Evolutionary conservation across 257 asterid species (phyloP).

Genomic region (Penstemon newberryi): DNA sequence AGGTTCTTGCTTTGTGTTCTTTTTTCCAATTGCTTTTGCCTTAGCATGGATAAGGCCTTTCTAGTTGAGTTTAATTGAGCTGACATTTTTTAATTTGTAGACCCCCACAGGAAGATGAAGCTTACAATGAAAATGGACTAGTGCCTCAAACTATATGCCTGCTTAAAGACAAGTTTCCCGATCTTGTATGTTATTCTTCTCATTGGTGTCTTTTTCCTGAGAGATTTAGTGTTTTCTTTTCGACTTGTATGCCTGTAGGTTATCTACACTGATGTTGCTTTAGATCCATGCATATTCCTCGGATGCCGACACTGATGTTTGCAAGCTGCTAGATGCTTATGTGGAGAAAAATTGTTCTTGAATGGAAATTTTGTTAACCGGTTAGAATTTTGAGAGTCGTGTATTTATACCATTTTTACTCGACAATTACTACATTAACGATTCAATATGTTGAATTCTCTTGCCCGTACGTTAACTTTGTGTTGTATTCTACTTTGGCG

Average conservation of each 20-base stretch:
- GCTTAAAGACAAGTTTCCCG: conserved; percentile 90
- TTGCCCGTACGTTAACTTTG: no score
- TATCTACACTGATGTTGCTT: conserved; percentile 91
- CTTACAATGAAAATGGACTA: conserved; percentile 85
- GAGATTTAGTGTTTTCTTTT: conserved; percentile 6
- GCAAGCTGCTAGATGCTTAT: conserved; percentile 75
- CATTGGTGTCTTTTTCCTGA: conserved; percentile 1
- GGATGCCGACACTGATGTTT: no score
- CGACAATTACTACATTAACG: neutral
- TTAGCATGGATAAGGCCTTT: conserved; percentile 8
- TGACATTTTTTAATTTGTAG: conserved; percentile 35
- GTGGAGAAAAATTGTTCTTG: conserved; percentile 40
- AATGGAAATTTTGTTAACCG: neutral
- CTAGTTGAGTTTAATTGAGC: neutral
- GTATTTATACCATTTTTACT: neutral
- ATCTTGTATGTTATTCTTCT: conserved; percentile 62
- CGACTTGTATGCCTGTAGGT: conserved; percentile 29
- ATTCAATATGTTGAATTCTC: neutral
- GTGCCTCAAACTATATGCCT: conserved; percentile 87
- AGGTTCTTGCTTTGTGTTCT: conserved; percentile 48
- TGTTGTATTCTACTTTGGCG: neutral
- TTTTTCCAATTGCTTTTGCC: conserved; percentile 17
- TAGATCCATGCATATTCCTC: conserved; percentile 89
- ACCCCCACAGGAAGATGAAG: conserved; percentile 85
- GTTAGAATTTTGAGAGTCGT: conserved; percentile 15